phyloP scores from a whole-genome alignment of 108 stramenopile genomes.

The Cylindrotheca closterium region DNA sequence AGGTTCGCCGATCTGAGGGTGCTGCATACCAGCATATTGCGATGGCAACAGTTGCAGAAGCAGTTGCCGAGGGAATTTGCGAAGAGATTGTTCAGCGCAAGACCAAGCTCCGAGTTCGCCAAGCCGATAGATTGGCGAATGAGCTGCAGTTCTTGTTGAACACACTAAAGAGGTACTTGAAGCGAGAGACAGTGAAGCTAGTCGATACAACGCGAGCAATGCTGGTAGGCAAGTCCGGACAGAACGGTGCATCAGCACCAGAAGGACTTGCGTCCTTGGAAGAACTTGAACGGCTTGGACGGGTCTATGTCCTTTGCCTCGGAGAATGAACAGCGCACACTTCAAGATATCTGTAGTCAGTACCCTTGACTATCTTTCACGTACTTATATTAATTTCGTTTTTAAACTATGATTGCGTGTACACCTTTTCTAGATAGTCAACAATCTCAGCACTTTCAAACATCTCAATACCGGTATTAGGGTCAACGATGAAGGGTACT shows the following conservation, averaged over 20 bases:
- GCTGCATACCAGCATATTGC: conserved; percentile 75
- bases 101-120: conserved; percentile 55
- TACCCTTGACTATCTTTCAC: neutral
- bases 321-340: conserved; percentile 39
- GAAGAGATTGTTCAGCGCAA: conserved; percentile 66
- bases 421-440: conserved; percentile 79
- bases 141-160: conserved; percentile 80
- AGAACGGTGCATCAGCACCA: conserved; percentile 53
- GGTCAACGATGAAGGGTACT: conserved; percentile 86
- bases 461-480: conserved; percentile 84
- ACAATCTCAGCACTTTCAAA: conserved; percentile 83
- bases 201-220: conserved; percentile 64
- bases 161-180: conserved; percentile 72
- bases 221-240: conserved; percentile 62
- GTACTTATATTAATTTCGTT: neutral
- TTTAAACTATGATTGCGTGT: conserved; percentile 26
- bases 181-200: conserved; percentile 40
- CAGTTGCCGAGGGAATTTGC: conserved; percentile 81
- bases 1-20: conserved; percentile 64
- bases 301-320: conserved; percentile 82
- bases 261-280: conserved; percentile 77
- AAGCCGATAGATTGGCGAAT: conserved; percentile 72
- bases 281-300: conserved; percentile 77
- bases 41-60: conserved; percentile 81
- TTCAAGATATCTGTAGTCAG: neutral